Base-by-base conservation (phyloP, 2,329 filamentous ascomycete species). In the Pseudocercospora vitis region DNA sequence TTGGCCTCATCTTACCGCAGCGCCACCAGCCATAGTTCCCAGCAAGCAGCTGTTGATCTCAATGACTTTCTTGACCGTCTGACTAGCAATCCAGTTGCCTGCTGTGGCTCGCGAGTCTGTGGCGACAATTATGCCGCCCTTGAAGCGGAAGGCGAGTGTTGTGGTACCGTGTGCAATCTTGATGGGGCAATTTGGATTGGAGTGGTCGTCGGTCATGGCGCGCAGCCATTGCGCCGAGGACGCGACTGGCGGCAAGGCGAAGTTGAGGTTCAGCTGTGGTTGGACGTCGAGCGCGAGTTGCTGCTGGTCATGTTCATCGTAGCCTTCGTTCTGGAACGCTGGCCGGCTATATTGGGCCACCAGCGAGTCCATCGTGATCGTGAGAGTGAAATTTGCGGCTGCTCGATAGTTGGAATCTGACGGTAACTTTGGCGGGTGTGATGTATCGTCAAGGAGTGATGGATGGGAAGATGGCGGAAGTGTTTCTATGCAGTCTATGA, bases 1-100 rank as follows among this genome's bases (percentile, higher is more conserved):
- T 47, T n/a, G 16, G 7, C 24, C 2, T 42, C 5, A 53, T 74
- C 82, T 71, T 76, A 87, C 84, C 74, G 94, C 94, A 70, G 94
- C 94, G 76, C 94, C 94, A 74, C 94, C 94, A 60, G 94, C 94
- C 92, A 99, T 96, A 65, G 94, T 99, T 62, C 94, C 94, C 68
- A 99, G 78, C 75, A 99, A 81, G 74, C 87, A 88, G 75, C 81
- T 89, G 80, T 96, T 96, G 81, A 96, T 96, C 81, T 96, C 91
- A 71, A 99, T 97, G 65, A 99, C 94, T 82, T 99, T 99, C 85
- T 99, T 99, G 71, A 99, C 94, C 50, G 94, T 99, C 81, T 99
- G 94, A 77, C 89, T 95, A 63, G 94, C 94, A 76, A 99, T 99
- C 94, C 94, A 99, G 83, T 94, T 95, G 69, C 94, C 94, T 24